Conservation (phyloP, 371 early-diverging fungal genomes). For the Saksenaea oblongispora region DNA sequence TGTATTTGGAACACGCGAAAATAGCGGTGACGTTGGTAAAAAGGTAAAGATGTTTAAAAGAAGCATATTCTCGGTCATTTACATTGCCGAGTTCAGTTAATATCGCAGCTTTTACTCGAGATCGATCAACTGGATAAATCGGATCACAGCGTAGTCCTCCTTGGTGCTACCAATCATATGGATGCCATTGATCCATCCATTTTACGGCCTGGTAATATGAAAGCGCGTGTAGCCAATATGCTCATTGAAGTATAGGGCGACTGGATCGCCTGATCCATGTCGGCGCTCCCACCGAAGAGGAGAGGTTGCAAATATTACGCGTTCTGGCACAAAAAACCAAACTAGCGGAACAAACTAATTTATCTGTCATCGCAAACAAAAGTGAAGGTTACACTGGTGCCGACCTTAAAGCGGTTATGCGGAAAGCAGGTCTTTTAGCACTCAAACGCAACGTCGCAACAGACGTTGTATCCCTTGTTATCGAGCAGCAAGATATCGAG, state of each 20-base stretch:
- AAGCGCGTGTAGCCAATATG: not conserved
- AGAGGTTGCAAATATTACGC: conserved; percentile 73
- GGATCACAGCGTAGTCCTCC: conserved; percentile 59
- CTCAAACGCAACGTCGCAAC: conserved; percentile 24
- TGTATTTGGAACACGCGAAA: conserved; percentile 68
- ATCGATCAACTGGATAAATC: conserved; percentile 67
- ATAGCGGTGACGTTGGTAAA: conserved; percentile 62
- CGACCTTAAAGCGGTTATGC: conserved; percentile 77
- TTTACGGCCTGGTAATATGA: conserved; percentile 73
- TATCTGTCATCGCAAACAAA: conserved; percentile 47
- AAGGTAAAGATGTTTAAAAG: conserved; percentile 41
- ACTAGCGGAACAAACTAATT: conserved; percentile 52
- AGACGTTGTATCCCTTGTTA: not conserved
- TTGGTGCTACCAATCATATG: conserved; percentile 93
- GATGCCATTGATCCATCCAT: conserved; percentile 79
- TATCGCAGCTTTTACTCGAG: conserved; percentile 78
- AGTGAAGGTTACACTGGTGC: conserved; percentile 78
- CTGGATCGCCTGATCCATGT: conserved; percentile 86
- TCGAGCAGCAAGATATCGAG: conserved; percentile 12
- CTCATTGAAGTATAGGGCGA: conserved; percentile 53
- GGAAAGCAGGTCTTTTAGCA: conserved; percentile 74
- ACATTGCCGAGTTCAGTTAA: conserved; percentile 37
- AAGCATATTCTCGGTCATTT: not conserved
- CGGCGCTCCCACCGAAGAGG: conserved; percentile 65
- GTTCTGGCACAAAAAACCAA: conserved; percentile 59